phyloP scores from a whole-genome alignment of 805 yeast genomes.

The Maudiozyma saulgeensis region DNA sequence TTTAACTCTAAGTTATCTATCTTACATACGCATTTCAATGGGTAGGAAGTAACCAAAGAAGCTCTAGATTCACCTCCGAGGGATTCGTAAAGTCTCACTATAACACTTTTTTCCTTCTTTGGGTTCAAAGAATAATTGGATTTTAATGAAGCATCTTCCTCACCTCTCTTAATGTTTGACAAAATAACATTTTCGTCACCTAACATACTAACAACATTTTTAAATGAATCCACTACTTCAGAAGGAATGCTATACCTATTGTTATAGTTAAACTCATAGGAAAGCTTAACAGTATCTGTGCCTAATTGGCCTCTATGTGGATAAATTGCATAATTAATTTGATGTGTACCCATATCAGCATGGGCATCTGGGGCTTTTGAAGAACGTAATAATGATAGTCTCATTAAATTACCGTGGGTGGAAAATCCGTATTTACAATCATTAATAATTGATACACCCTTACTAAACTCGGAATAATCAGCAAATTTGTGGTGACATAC shows the following conservation, averaged over 20 bases:
- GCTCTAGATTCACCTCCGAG: conserved; percentile 71
- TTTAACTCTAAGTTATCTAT: conserved; percentile 51
- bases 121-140: conserved; percentile 38
- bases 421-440: conserved; percentile 87
- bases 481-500: conserved; percentile 92
- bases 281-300: conserved; percentile 58
- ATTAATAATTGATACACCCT: conserved; percentile 80
- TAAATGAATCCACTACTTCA: conserved; percentile 10
- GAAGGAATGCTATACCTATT: conserved; percentile 18
- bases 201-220: conserved; percentile 27
- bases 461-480: conserved; percentile 76
- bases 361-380: conserved; percentile 91
- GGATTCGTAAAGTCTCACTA: conserved; percentile 76
- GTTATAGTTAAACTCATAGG: conserved; percentile 67
- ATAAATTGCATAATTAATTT: conserved; percentile 69
- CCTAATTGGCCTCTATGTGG: conserved; percentile 72
- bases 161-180: conserved; percentile 78
- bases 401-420: conserved; percentile 85
- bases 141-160: conserved; percentile 57
- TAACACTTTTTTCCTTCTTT: conserved; percentile 40
- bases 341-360: conserved; percentile 89
- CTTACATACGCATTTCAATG: conserved; percentile 39
- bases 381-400: conserved; percentile 76
- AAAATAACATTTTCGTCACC: conserved; percentile 57
- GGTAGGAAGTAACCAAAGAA: conserved; percentile 36